phyloP scores from a whole-genome alignment of 768 basidiomycete species.

The Phaeotremella fagi region DNA sequence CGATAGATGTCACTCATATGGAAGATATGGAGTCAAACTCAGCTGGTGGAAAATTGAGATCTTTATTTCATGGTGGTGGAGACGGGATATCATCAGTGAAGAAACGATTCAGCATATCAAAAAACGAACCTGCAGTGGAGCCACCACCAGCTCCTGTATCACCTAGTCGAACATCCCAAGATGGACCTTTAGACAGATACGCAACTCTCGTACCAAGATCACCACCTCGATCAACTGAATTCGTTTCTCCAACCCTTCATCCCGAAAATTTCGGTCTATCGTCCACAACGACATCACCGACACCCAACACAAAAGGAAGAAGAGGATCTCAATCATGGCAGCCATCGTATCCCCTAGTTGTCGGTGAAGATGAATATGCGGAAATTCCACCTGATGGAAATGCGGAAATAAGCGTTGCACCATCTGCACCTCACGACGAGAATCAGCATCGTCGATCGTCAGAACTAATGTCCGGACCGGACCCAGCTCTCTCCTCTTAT shows the following conservation, averaged over 20 bases:
- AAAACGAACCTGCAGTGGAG: background rate
- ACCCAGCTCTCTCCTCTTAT: constrained; percentile 6
- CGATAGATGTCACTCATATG: constrained; percentile 7
- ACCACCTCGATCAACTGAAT: constrained; percentile 1
- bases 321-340: constrained; percentile 15
- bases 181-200: constrained; percentile 13
- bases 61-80: constrained; percentile 13
- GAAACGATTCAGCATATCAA: constrained; percentile 2
- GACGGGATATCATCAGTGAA: background rate
- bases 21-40: background rate
- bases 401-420: background rate
- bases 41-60: constrained; percentile 20
- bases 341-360: constrained; percentile 30
- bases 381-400: constrained; percentile 35
- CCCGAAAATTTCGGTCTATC: constrained; percentile 28
- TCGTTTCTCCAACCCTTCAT: constrained; percentile 18
- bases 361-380: constrained; percentile 23
- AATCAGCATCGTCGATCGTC: constrained; percentile 17
- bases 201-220: constrained; percentile 13
- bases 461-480: background rate
- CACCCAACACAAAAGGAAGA: constrained; percentile 7
- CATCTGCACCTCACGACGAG: constrained; percentile 10
- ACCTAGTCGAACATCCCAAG: no score
- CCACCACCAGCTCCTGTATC: background rate
- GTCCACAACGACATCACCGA: constrained; percentile 22